phyloP scores from a whole-genome alignment of 352 stramenopile genomes.

The Globisporangium polare region DNA sequence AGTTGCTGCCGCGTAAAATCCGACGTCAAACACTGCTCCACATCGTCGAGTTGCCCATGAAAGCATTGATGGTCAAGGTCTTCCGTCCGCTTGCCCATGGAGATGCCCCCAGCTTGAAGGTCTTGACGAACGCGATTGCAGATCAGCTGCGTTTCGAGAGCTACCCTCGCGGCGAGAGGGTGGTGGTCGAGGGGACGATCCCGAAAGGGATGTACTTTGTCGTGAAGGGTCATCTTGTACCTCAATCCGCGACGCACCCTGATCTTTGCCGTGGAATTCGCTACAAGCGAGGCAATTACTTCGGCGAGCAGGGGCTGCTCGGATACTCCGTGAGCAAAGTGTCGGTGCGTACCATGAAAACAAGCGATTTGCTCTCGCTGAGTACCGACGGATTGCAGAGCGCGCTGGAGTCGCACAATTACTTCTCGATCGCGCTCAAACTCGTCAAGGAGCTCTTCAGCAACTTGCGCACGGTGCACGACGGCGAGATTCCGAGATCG shows the following conservation, averaged over 20 bases:
- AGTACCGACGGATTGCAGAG: slow-evolving; percentile 7
- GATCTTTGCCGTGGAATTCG: not conserved
- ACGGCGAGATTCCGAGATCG: slow-evolving; percentile 6
- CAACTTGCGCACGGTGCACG: slow-evolving; percentile 3
- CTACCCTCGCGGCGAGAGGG: slow-evolving; percentile 58
- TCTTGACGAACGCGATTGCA: slow-evolving; percentile 31
- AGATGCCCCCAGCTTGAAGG: slow-evolving; percentile 20
- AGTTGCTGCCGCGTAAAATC: slow-evolving; percentile 39
- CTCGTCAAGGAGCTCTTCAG: slow-evolving; percentile 16
- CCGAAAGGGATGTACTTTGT: slow-evolving; percentile 74
- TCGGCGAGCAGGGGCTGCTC: slow-evolving; percentile 56
- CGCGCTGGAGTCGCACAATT: slow-evolving; percentile 19
- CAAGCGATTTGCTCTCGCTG: slow-evolving; percentile 21
- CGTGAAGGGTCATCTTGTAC: slow-evolving; percentile 42
- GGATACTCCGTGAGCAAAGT: slow-evolving; percentile 39
- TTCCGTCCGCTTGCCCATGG: slow-evolving; percentile 26
- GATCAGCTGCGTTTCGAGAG: slow-evolving; percentile 56
- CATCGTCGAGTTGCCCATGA: slow-evolving; percentile 37
- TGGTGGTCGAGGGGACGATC: slow-evolving; percentile 61
- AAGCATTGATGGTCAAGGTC: slow-evolving; percentile 26
- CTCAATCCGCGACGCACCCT: not conserved
- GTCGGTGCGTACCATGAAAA: slow-evolving; percentile 17
- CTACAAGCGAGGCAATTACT: slow-evolving; percentile 37
- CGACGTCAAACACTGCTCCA: slow-evolving; percentile 39
- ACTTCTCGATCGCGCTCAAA: slow-evolving; percentile 19